These are phyloP conservation scores for Albifimbria verrucaria DNA, from an alignment of 2,329 filamentous ascomycete species.

Conservation along the genomic window DNA sequence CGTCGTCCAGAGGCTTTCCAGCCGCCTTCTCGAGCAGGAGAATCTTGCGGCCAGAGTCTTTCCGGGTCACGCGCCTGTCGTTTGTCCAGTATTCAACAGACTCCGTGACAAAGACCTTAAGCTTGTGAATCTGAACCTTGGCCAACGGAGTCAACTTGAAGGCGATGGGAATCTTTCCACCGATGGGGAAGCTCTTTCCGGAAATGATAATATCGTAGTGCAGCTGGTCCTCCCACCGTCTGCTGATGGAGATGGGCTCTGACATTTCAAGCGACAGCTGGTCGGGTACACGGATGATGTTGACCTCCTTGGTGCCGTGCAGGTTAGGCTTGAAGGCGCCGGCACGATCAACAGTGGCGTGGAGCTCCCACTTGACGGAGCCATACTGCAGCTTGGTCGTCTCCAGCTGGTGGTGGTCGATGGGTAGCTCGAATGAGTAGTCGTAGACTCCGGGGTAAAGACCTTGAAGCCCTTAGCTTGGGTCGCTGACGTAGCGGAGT, in stretches of 20 bases:
- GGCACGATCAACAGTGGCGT: conserved; percentile 79
- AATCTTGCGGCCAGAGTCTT: conserved; percentile 81
- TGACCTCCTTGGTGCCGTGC: conserved; percentile 76
- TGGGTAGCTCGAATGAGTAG: conserved; percentile 78
- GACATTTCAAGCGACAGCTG: conserved; percentile 87
- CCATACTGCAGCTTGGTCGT: conserved; percentile 85
- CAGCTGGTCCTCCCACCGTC: conserved; percentile 92
- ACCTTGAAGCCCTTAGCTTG: conserved; percentile 76
- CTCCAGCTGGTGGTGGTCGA: conserved; percentile 85
- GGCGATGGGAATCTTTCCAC: conserved; percentile 83
- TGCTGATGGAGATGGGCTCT: conserved; percentile 88
- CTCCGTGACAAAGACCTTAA: conserved; percentile 89
- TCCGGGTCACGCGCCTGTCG: conserved; percentile 78
- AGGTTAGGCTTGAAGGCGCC: conserved; percentile 89
- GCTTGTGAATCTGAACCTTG: conserved; percentile 88
- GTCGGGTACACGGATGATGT: conserved; percentile 78
- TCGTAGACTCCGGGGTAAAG: conserved; percentile 72
- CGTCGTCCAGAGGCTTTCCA: conserved; percentile 69
- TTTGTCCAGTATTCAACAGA: conserved; percentile 88
- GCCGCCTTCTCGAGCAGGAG: conserved; percentile 85
- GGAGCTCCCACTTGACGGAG: conserved; percentile 82
- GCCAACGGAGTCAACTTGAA: conserved; percentile 91
- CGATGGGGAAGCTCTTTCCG: conserved; percentile 89
- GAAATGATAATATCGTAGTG: conserved; percentile 97
- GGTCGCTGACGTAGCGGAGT: conserved; percentile 56